Base-by-base conservation (phyloP, 345 rosid genomes). In the Firmiana major region DNA sequence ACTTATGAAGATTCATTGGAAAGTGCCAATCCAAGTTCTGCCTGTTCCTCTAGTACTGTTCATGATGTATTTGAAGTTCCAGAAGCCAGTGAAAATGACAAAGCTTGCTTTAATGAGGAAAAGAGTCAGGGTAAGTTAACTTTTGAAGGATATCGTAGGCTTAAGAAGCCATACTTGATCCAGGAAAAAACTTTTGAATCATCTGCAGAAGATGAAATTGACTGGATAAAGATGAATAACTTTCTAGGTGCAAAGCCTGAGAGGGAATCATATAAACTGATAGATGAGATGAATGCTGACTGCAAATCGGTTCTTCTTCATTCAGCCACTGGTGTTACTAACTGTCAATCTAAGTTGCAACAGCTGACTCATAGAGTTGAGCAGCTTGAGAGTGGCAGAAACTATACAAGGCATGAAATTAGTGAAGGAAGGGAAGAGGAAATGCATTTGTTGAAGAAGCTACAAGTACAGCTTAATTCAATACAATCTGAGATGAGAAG, bases 21-120 rank as follows among this genome's bases (percentile, higher is more conserved):
- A 5, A 85, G 48, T 53, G 75, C 68, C 3, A 71, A 49, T n/a
- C 9, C 67, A 36, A 49, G 79, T 71, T 69, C 82, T 67, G 54
- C 75, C 53, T 34, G 66, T 62, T 78, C 89, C 5, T 76, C 89
- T 7, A 81, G 78, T 6, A 78, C 80, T 75, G 83, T 91, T 2
- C 92, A 86, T 22, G 97, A 93, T 74, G 69, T 87, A n/a, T 90
- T 82, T 54, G 75, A 53, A 34, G 94, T 91, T 64, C 91, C 93
- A 1, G 79, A 63, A 82, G 74, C 49, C 19, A 75, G 66, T 13
- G 85, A 79, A 55, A 82, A 17, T 2, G 19, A 77, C 19, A 83
- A 78, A 66, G 15, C 34, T 71, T 68, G 26, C 11, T 68, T 55
- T 31, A 2, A 46, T 7, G 65, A 11, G 45, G 65, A 79, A 72